Evolutionary conservation across 208 protist species (phyloP), one percentile per base, ranked within the genome.

Genomic region (Leishmania tropica): DNA sequence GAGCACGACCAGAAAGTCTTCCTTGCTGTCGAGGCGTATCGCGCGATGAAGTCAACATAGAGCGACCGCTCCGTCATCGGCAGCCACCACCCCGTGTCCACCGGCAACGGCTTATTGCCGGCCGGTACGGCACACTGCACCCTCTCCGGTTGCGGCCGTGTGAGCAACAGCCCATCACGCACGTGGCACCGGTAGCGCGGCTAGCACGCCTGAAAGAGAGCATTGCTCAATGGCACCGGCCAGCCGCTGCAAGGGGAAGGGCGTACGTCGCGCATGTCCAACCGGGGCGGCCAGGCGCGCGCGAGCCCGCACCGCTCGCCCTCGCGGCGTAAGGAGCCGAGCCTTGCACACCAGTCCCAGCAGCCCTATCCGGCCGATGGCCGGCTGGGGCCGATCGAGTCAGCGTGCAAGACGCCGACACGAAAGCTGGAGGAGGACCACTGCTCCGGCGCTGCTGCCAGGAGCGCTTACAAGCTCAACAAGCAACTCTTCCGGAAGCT

Each of bases 11-110:
- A 78, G 31, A 79, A 83, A 6, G 73, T 75, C 37, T 58, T 62
- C 42, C 74, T 73, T 31, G 75, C 78, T 3, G 62, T 85, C 10
- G 78, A 85, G 47, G 80, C 77, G 53, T 87, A 87, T 76, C 58
- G 48, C 58, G 21, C 65, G 4, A 75, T 81, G 76, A 53, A 60
- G 62, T 70, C 79, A 0, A 42, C 64, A 3, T 68, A 53, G 40
- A 47, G 42, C 28, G 1, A 24, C 68, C 11, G 21, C 28, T 0
- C 24, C 19, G 11, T 51, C 42, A 42, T 47, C 10, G 28, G 3
- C 40, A 73, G 71, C 11, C 24, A 67, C n/a, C 35, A 42, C 42
- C 6, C 35, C 10, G 6, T 24, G 21, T n/a, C 40, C 68, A 31
- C 4, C 7, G 42, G 68, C 24, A n/a, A n/a, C 17, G 35, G 65